Evolutionary conservation across 805 yeast species (phyloP).

Genomic region (Wickerhamiella kazuoi): DNA sequence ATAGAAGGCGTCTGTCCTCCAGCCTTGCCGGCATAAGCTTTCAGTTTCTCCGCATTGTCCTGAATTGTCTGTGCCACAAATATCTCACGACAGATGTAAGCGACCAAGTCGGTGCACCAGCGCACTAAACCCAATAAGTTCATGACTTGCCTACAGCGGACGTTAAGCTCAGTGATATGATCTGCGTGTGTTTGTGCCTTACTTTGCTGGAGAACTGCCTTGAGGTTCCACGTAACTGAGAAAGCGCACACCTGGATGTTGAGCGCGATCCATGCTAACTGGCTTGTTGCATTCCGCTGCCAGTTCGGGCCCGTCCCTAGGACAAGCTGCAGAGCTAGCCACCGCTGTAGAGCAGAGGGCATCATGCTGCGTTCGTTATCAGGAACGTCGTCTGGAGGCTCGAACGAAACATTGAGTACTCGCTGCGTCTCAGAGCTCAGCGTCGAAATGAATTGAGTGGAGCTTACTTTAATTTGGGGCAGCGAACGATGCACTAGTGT

Average conservation of each 20-base stretch:
- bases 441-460: slow-evolving; percentile 23
- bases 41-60: neutral
- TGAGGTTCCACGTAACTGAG: slow-evolving; percentile 48
- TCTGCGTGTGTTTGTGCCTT: slow-evolving; percentile 9
- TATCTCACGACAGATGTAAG: slow-evolving; percentile 54
- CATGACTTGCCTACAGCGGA: slow-evolving; percentile 16
- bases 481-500: slow-evolving; percentile 24
- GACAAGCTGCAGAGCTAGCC: slow-evolving; percentile 50
- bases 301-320: slow-evolving; percentile 37
- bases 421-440: slow-evolving; percentile 51
- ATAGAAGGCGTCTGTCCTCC: slow-evolving; percentile 2
- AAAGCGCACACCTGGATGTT: slow-evolving; percentile 57
- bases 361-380: slow-evolving; percentile 55
- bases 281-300: slow-evolving; percentile 27
- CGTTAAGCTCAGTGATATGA: slow-evolving; percentile 24
- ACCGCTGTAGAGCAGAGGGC: slow-evolving; percentile 53
- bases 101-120: slow-evolving; percentile 72
- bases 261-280: slow-evolving; percentile 43
- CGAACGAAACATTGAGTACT: slow-evolving; percentile 57
- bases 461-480: slow-evolving; percentile 13
- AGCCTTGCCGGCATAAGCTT: neutral
- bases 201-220: slow-evolving; percentile 21
- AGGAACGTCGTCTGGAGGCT: slow-evolving; percentile 43
- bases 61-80: slow-evolving; percentile 12
- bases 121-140: slow-evolving; percentile 52